Conservation (phyloP, 176 grass and related monocot genomes). For the Calamus simplicifolius region DNA sequence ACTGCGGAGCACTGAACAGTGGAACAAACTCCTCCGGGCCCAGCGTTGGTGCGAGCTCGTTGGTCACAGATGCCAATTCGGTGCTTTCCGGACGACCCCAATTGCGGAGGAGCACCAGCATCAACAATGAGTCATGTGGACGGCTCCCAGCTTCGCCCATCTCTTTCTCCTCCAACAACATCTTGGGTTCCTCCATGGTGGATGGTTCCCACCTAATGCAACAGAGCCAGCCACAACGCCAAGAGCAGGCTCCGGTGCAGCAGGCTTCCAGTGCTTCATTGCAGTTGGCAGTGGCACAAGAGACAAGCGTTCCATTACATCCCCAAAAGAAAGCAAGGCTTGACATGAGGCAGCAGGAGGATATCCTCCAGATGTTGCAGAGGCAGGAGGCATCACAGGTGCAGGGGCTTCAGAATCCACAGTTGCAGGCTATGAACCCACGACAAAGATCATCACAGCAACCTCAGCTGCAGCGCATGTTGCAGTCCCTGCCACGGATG, state of each 20-base stretch:
- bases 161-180: constrained; percentile 97
- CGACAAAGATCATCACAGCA: constrained; percentile 57
- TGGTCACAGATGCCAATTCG: constrained; percentile 89
- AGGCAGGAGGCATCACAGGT: constrained; percentile 40
- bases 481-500: constrained; percentile 60
- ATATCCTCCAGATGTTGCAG: constrained; percentile 66
- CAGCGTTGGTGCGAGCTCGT: constrained; percentile 79
- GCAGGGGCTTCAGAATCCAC: constrained; percentile 62
- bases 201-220: constrained; percentile 75
- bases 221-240: constrained; percentile 63
- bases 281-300: constrained; percentile 32
- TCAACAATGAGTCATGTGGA: constrained; percentile 81
- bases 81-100: constrained; percentile 69
- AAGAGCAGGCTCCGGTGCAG: constrained; percentile 37
- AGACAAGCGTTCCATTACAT: constrained; percentile 26
- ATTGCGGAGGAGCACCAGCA: constrained; percentile 73
- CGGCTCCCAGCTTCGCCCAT: constrained; percentile 93
- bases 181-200: constrained; percentile 83
- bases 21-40: constrained; percentile 73
- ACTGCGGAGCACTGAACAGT: constrained; percentile 36
- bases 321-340: constrained; percentile 74
- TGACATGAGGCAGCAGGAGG: constrained; percentile 61
- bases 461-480: constrained; percentile 68
- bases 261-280: constrained; percentile 80
- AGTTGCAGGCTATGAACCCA: constrained; percentile 68